Base-by-base conservation (phyloP, 1,284 basidiomycete species). In the Ustilago tritici region DNA sequence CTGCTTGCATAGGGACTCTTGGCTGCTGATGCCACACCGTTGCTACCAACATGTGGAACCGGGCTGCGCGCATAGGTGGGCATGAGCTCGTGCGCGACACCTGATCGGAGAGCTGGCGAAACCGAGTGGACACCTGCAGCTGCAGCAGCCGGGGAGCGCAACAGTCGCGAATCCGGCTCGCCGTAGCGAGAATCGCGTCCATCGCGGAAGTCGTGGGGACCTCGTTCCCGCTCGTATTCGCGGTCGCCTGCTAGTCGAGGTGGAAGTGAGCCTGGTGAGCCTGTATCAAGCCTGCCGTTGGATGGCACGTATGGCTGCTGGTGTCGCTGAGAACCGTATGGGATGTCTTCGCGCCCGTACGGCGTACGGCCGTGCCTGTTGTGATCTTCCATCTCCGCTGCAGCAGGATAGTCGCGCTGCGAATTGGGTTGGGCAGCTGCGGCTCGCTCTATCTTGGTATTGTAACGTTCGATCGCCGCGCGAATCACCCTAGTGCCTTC, bases 401-500 rank as follows among this genome's bases (percentile, higher is more conserved):
- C 34, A 17, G 61, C 10, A 40, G 61, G 53, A 40, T 69, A 70
- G 14, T 32, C 46, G 15, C 57, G 64, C 15, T 52, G 46, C 31
- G 60, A 11, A 6, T 10, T 43, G 9, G 56, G 19, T 31, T 47
- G 41, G n/a, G 47, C 56, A 32, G 43, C 58, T 8, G 36, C 64
- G 17, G 59, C 12, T 12, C 70, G 53, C 38, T 68, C 70, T 58
- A 67, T 57, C 38, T 56, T 60, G 43, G 47, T 52, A 32, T 56
- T 66, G 67, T 70, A 61, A 5, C 66, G 62, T 4, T 74, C 68
- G 9, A 71, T 57, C 15, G 71, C 72, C 15, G 64, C 60, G n/a
- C 65, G 58, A 35, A 84, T 76, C n/a, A 83, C 64, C 0, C 64
- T 66, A 15, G 70, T 68, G 12, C 84, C 84, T 38, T 85, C 82